Conservation (phyloP, 2,329 filamentous ascomycete species). For the Arthrinium phaeospermum region DNA sequence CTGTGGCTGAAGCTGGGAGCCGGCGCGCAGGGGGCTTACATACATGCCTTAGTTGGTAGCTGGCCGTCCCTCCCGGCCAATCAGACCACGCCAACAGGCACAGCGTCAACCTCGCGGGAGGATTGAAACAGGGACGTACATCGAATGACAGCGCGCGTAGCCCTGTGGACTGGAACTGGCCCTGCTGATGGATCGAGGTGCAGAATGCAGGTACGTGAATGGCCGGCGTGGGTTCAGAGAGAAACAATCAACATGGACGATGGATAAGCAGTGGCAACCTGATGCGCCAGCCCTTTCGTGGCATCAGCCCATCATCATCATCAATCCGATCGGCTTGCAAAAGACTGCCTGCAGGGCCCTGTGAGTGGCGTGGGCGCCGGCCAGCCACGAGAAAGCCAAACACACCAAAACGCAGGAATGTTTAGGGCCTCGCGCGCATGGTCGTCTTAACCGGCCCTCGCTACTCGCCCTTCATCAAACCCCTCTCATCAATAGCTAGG, state of each 20-base stretch:
- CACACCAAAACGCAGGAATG: background rate
- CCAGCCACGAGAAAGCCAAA: background rate
- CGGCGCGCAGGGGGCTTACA: background rate
- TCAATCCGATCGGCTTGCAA: background rate
- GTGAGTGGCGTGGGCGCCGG: background rate
- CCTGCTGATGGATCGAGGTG: background rate
- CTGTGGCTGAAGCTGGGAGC: constrained; percentile 12
- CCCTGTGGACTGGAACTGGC: background rate
- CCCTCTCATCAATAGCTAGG: background rate
- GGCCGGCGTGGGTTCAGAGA: background rate
- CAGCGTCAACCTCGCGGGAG: constrained; percentile 7
- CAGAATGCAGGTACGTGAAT: background rate
- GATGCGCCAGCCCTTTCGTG: constrained; percentile 8
- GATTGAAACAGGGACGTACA: constrained; percentile 1
- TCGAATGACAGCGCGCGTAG: constrained; percentile 10
- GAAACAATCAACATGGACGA: background rate
- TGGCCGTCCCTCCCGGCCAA: background rate
- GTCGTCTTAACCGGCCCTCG: background rate
- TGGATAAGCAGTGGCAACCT: background rate
- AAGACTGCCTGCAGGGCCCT: background rate
- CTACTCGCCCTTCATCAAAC: background rate
- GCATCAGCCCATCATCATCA: background rate
- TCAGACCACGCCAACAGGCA: constrained; percentile 2
- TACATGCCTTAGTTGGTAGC: background rate
- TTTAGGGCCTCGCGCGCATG: constrained; percentile 1